Evolutionary conservation across 2,329 filamentous ascomycete genomes (phyloP).

Genomic region (Aspergillus pseudotamarii): DNA sequence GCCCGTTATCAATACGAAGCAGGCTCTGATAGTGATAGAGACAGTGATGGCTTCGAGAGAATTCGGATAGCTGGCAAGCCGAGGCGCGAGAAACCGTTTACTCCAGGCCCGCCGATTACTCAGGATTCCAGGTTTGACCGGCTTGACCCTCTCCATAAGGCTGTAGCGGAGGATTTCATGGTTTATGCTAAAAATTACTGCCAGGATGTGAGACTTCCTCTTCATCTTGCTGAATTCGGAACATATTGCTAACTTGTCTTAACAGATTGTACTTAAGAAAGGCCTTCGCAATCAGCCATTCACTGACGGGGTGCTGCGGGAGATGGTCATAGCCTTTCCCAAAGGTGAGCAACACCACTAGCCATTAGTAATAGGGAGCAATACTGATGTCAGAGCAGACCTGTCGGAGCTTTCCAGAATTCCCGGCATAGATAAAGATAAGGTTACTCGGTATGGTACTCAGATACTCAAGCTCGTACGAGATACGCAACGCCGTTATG

Average conservation of each 20-base stretch:
- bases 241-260: constrained; percentile 12
- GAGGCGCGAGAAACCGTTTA: constrained; percentile 26
- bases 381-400: constrained; percentile 32
- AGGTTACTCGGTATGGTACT: constrained; percentile 47
- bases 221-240: not conserved
- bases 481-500: constrained; percentile 44
- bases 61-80: constrained; percentile 40
- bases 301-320: constrained; percentile 48
- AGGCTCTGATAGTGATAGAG: constrained; percentile 39
- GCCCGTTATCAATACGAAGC: constrained; percentile 29
- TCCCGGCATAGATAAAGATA: constrained; percentile 48
- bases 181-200: constrained; percentile 47
- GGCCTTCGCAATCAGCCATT: constrained; percentile 50
- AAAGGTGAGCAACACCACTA: constrained; percentile 32
- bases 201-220: constrained; percentile 40
- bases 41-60: constrained; percentile 48
- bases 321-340: constrained; percentile 53
- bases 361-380: not conserved
- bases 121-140: constrained; percentile 45
- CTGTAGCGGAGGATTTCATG: constrained; percentile 53
- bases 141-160: constrained; percentile 47
- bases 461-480: constrained; percentile 47
- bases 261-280: constrained; percentile 47
- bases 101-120: constrained; percentile 51
- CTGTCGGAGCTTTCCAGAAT: constrained; percentile 43